Conservation (phyloP, 2,329 filamentous ascomycete genomes). For the Sodiomyces alkalinus region DNA sequence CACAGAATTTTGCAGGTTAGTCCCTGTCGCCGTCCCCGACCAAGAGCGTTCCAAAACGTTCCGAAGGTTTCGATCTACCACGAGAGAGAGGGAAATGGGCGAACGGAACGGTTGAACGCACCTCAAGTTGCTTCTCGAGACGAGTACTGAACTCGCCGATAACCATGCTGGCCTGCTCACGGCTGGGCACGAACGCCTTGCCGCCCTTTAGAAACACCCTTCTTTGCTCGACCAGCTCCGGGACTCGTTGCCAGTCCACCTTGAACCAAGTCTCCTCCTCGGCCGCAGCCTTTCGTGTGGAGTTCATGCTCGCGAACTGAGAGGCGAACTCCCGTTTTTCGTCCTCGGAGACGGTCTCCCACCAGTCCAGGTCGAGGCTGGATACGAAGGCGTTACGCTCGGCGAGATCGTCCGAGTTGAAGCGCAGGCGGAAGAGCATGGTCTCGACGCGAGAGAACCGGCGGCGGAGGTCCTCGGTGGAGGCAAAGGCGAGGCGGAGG, state of each 20-base stretch:
- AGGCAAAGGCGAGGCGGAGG: conserved; percentile 78
- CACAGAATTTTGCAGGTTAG: conserved; percentile 19
- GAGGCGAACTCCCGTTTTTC: conserved; percentile 54
- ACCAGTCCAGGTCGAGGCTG: conserved; percentile 72
- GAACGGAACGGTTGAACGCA: too few relatives aligned
- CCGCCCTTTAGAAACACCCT: conserved; percentile 64
- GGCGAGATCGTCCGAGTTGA: conserved; percentile 56
- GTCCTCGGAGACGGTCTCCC: conserved; percentile 66
- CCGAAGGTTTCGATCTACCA: too few relatives aligned
- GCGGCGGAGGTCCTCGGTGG: conserved; percentile 76
- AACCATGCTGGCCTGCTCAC: conserved; percentile 80
- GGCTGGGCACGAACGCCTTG: conserved; percentile 79
- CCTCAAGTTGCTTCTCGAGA: conserved; percentile 72
- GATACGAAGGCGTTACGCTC: conserved; percentile 68
- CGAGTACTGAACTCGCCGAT: conserved; percentile 69
- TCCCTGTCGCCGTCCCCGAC: conserved; percentile 1
- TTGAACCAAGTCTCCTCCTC: conserved; percentile 92
- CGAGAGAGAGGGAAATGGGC: too few relatives aligned
- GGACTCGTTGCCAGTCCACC: conserved; percentile 87
- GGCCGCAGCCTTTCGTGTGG: conserved; percentile 18
- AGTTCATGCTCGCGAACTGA: conserved; percentile 39
- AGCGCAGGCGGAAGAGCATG: conserved; percentile 72
- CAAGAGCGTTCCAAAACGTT: too few relatives aligned
- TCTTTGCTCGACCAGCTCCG: conserved; percentile 71
- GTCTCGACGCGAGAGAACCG: conserved; percentile 80